Percentiles rank a stretch among this genome's conserved stretches.
These are phyloP conservation scores for Helenozyma rhizophorensis DNA, from an alignment of 805 yeast genomes.

Conservation along the genomic window DNA sequence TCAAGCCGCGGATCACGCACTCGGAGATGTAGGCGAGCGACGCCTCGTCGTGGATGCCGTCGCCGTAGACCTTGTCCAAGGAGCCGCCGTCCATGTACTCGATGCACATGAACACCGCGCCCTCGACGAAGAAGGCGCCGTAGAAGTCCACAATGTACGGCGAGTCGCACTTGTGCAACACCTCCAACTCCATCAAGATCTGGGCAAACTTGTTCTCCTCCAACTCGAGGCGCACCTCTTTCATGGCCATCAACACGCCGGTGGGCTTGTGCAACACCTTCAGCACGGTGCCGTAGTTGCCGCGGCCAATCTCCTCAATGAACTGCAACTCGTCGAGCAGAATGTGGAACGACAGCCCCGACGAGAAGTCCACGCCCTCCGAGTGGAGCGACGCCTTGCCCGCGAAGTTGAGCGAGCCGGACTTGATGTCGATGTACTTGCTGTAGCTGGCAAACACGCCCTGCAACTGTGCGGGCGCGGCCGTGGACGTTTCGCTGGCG, in stretches of 20 bases:
- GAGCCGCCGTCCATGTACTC: constrained; percentile 98
- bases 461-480: constrained; percentile 24
- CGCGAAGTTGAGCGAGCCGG: constrained; percentile 86
- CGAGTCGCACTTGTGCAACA: constrained; percentile 84
- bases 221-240: constrained; percentile 87
- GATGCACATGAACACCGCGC: constrained; percentile 97
- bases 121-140: constrained; percentile 96
- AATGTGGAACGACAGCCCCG: constrained; percentile 83
- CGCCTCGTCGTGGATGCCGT: constrained; percentile 60
- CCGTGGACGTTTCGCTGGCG: constrained; percentile 11
- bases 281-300: constrained; percentile 94
- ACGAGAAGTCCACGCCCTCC: constrained; percentile 84
- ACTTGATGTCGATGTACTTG: constrained; percentile 84
- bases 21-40: constrained; percentile 77
- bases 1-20: constrained; percentile 75
- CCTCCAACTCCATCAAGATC: constrained; percentile 92
- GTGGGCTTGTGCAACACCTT: constrained; percentile 93
- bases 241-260: constrained; percentile 92
- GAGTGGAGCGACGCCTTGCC: constrained; percentile 93
- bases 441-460: constrained; percentile 81
- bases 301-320: constrained; percentile 87
- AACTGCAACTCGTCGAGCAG: constrained; percentile 80
- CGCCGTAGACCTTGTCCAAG: constrained; percentile 75
- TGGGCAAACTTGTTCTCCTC: constrained; percentile 94
- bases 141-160: constrained; percentile 93